Conservation (phyloP, 1,139 yeast species). For the Ashbya aceris region DNA sequence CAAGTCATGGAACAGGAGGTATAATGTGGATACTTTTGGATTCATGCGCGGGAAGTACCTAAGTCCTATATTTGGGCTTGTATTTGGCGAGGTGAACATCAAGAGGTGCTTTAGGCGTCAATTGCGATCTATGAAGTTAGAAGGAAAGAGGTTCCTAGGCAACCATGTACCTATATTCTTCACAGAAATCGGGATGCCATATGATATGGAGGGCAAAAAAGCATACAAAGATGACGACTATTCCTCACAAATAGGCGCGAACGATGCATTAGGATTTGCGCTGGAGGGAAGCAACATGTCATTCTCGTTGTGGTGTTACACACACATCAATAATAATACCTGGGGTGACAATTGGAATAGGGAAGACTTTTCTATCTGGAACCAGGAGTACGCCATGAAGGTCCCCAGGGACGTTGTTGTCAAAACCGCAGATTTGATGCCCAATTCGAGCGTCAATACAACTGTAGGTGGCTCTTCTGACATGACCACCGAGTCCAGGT, state of each 20-base stretch:
- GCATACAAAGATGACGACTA: constrained; percentile 61
- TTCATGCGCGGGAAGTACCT: constrained; percentile 71
- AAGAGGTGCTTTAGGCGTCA: constrained; percentile 64
- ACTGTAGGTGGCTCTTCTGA: background rate
- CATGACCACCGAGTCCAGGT: background rate
- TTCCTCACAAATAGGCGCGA: constrained; percentile 64
- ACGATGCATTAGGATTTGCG: constrained; percentile 75
- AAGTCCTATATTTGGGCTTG: constrained; percentile 69
- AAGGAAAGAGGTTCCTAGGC: constrained; percentile 54
- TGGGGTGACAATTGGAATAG: constrained; percentile 92
- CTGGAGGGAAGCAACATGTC: constrained; percentile 63
- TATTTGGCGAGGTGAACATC: constrained; percentile 71
- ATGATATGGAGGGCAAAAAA: constrained; percentile 74
- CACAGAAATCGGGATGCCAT: constrained; percentile 97
- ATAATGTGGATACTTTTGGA: constrained; percentile 84
- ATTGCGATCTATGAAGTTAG: constrained; percentile 51
- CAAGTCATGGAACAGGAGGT: constrained; percentile 66
- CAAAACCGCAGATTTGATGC: background rate
- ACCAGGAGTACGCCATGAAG: constrained; percentile 44
- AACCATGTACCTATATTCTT: constrained; percentile 54
- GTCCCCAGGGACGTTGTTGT: background rate
- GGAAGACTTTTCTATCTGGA: constrained; percentile 86
- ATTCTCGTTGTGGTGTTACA: constrained; percentile 82
- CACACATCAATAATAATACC: constrained; percentile 58
- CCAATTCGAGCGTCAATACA: background rate